Evolutionary conservation across 768 basidiomycete genomes (phyloP).

Genomic region (Leccinum rimulosum): DNA sequence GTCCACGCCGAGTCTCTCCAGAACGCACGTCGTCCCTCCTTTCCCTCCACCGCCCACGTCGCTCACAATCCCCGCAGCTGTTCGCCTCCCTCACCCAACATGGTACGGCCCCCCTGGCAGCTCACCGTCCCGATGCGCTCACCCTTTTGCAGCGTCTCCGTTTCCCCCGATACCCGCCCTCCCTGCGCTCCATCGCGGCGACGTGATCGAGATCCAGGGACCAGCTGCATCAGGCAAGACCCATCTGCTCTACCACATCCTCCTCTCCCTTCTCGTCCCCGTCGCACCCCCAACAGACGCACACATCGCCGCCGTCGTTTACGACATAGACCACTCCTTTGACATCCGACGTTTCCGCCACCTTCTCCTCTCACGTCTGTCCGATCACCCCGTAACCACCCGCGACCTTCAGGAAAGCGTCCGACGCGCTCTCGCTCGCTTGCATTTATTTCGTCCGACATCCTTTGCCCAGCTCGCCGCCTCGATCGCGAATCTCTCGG

Average conservation of each 20-base stretch:
- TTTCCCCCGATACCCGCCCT: slow-evolving; percentile 16
- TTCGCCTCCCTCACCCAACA: slow-evolving; percentile 40
- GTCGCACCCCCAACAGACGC: slow-evolving; percentile 30
- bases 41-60: not conserved
- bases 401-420: slow-evolving; percentile 30
- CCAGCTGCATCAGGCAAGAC: slow-evolving; percentile 75
- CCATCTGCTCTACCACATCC: slow-evolving; percentile 66
- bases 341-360: slow-evolving; percentile 50
- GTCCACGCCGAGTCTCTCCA: slow-evolving; percentile 34
- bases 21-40: slow-evolving; percentile 26
- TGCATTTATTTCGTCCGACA: slow-evolving; percentile 69
- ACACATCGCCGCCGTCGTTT: slow-evolving; percentile 61
- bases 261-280: slow-evolving; percentile 60
- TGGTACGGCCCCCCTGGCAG: slow-evolving; percentile 28
- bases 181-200: slow-evolving; percentile 45
- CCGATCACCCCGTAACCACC: slow-evolving; percentile 19
- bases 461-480: slow-evolving; percentile 69
- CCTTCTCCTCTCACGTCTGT: slow-evolving; percentile 50
- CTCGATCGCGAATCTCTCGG: slow-evolving; percentile 57
- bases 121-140: slow-evolving; percentile 18
- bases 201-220: slow-evolving; percentile 77
- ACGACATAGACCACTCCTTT: slow-evolving; percentile 72
- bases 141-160: slow-evolving; percentile 33
- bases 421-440: slow-evolving; percentile 42
- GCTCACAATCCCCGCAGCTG: slow-evolving; percentile 36